A percentile compares a stretch with the other conserved stretches of the same genome.
Conservation (phyloP, 2,329 filamentous ascomycete genomes). For the Trichoderma cornu-damae region DNA sequence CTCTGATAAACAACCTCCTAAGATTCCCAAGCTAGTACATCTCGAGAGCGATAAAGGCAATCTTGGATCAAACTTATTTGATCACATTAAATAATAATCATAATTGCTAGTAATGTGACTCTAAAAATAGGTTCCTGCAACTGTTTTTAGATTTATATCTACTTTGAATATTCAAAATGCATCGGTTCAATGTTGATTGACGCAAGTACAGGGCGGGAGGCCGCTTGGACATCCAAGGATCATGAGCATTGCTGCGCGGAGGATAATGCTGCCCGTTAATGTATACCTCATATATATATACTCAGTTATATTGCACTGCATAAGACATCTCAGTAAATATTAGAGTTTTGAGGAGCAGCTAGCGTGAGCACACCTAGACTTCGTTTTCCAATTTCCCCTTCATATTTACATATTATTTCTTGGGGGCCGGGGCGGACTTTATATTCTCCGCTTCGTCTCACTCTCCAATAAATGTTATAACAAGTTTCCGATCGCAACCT, state of each 20-base stretch:
- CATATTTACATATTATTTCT: too few relatives aligned
- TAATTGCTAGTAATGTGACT: not conserved
- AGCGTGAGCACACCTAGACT: too few relatives aligned
- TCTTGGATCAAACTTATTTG: conserved; percentile 52
- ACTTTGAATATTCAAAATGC: not conserved
- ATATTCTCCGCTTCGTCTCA: conserved; percentile 6
- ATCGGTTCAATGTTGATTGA: not conserved
- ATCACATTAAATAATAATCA: conserved; percentile 51
- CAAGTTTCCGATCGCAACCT: not conserved
- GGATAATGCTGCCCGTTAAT: too few relatives aligned
- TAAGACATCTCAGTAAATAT: too few relatives aligned
- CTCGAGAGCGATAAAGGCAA: conserved; percentile 46
- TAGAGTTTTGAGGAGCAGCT: too few relatives aligned
- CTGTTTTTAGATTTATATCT: not conserved
- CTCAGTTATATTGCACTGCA: too few relatives aligned
- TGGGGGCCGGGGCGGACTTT: conserved; percentile 8
- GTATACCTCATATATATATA: too few relatives aligned
- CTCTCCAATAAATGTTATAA: not conserved
- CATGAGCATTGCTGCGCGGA: too few relatives aligned
- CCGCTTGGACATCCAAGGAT: too few relatives aligned
- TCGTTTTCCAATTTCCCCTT: too few relatives aligned
- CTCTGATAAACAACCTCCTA: conserved; percentile 51
- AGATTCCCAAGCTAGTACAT: conserved; percentile 54
- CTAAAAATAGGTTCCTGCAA: not conserved
- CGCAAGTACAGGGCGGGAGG: too few relatives aligned